Percentiles rank a stretch among this genome's conserved stretches.
phyloP scores from a whole-genome alignment of 2,329 filamentous ascomycete species.

The Neophaeococcomyces aloes region DNA sequence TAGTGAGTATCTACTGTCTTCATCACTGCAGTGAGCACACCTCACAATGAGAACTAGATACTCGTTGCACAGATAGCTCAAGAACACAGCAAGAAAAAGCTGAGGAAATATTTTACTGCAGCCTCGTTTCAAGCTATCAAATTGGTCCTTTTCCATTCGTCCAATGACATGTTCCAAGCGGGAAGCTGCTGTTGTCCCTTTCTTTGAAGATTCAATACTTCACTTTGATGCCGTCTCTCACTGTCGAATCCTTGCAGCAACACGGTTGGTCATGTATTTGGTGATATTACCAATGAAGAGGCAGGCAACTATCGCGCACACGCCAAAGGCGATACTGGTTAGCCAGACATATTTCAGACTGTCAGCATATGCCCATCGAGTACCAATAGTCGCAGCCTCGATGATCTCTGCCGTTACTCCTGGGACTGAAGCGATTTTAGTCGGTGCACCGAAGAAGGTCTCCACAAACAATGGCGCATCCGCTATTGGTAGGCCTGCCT shows the following conservation, averaged over 20 bases:
- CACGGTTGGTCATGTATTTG: conserved; percentile 13
- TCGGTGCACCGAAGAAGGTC: conserved; percentile 9
- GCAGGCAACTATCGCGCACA: conserved; percentile 12
- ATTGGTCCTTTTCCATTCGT: no score
- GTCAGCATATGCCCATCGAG: conserved; percentile 13
- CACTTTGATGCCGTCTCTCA: no score
- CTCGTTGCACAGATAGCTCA: no score
- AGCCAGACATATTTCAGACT: conserved; percentile 11
- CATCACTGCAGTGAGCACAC: no score
- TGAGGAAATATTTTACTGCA: no score
- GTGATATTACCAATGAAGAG: conserved; percentile 12
- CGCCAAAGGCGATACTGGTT: conserved; percentile 13
- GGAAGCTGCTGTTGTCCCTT: no score
- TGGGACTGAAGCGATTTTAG: conserved; percentile 2
- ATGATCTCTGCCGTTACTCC: conserved; percentile 9
- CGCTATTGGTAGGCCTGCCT: conserved; percentile 12
- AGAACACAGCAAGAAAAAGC: no score
- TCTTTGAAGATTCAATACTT: no score
- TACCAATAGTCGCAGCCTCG: conserved; percentile 11
- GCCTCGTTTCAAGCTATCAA: no score
- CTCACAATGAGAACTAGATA: no score
- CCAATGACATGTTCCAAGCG: no score
- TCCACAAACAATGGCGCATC: conserved; percentile 9
- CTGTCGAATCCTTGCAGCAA: conserved; percentile 8
- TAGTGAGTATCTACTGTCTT: no score